These are phyloP conservation scores for Croton setiger DNA, from an alignment of 441 rosid species.

Conservation along the genomic window DNA sequence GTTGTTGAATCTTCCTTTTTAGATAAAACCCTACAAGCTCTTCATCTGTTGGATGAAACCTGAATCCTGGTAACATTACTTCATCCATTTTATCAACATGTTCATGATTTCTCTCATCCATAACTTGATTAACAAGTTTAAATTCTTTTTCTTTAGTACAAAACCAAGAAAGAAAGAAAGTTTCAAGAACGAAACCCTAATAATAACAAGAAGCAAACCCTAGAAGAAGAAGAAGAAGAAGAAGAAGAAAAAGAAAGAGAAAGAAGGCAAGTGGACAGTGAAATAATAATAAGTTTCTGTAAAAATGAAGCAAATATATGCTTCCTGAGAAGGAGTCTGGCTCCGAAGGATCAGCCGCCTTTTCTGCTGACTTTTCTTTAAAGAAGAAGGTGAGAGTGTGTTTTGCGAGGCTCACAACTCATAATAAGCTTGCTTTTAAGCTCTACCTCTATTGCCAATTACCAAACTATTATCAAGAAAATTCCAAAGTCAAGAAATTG, in stretches of 20 bases:
- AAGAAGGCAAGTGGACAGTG: constrained; percentile 21
- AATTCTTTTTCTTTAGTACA: not conserved
- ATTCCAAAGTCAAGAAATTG: constrained; percentile 23
- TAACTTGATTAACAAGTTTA: not conserved
- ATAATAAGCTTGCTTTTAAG: not conserved
- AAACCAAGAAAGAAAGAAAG: not conserved
- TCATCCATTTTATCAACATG: constrained; percentile 22
- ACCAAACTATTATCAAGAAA: constrained; percentile 32
- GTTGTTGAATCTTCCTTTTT: constrained; percentile 44
- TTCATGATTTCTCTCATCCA: constrained; percentile 13
- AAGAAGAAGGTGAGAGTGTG: constrained; percentile 27
- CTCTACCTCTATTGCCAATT: constrained; percentile 24
- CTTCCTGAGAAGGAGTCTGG: constrained; percentile 67
- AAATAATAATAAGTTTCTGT: constrained; percentile 21
- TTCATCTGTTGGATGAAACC: constrained; percentile 71
- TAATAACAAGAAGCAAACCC: constrained; percentile 21
- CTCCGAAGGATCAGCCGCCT: constrained; percentile 95
- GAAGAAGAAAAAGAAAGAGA: constrained; percentile 19
- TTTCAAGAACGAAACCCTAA: not conserved
- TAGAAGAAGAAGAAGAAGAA: constrained; percentile 7
- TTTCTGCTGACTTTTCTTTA: constrained; percentile 56
- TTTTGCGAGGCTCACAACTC: constrained; percentile 32
- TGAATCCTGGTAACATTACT: constrained; percentile 48
- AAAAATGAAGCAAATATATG: constrained; percentile 61
- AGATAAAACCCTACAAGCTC: constrained; percentile 64